phyloP scores from a whole-genome alignment of 495 filamentous ascomycete genomes.

The Neurospora sp. region DNA sequence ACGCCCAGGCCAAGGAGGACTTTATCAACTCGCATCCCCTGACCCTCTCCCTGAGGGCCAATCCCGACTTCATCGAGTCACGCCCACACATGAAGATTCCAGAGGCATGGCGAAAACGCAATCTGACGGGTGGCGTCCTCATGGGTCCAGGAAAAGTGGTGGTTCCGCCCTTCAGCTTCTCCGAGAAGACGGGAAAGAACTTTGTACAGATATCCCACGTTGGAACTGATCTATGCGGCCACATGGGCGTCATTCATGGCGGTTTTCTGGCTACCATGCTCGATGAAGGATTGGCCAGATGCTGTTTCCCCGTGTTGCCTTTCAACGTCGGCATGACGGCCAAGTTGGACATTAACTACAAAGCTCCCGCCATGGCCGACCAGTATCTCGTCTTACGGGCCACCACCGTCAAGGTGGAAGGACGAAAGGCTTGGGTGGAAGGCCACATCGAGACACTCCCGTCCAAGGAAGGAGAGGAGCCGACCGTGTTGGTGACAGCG shows the following conservation, averaged over 20 bases:
- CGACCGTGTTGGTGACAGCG: constrained; percentile 23
- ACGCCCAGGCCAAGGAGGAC: constrained; percentile 54
- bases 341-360: constrained; percentile 83
- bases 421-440: constrained; percentile 93
- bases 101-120: constrained; percentile 50
- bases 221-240: constrained; percentile 75
- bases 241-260: constrained; percentile 86
- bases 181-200: constrained; percentile 57
- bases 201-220: constrained; percentile 71
- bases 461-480: constrained; percentile 25
- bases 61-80: constrained; percentile 61
- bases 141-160: constrained; percentile 65
- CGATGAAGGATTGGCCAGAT: constrained; percentile 84
- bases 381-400: constrained; percentile 71
- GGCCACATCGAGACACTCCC: constrained; percentile 80
- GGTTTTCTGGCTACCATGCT: constrained; percentile 84
- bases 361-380: constrained; percentile 65
- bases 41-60: constrained; percentile 50
- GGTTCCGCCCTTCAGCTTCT: constrained; percentile 74
- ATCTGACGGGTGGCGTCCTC: constrained; percentile 74
- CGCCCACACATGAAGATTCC: constrained; percentile 86
- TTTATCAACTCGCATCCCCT: constrained; percentile 70
- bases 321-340: constrained; percentile 87
- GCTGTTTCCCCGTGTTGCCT: constrained; percentile 83
- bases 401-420: constrained; percentile 78